Evolutionary conservation across 805 yeast genomes (phyloP).

Genomic region (Candida pini): DNA sequence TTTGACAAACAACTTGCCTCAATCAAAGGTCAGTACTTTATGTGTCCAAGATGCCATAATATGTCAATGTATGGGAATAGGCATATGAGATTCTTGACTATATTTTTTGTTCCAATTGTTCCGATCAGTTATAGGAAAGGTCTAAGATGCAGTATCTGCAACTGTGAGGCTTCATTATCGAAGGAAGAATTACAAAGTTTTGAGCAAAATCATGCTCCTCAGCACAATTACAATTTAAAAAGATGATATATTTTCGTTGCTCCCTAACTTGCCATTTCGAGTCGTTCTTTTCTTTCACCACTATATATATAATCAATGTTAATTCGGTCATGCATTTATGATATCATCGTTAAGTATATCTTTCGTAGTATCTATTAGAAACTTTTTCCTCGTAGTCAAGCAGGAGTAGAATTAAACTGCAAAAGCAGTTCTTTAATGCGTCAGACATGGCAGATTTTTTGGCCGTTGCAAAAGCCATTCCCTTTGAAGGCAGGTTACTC

Average conservation of each 20-base stretch:
- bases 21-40: conserved; percentile 10
- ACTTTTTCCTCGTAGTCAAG: conserved; percentile 24
- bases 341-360: no score
- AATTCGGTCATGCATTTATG: no score
- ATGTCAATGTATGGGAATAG: conserved; percentile 19
- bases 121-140: conserved; percentile 20
- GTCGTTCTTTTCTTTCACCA: no score
- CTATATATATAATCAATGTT: no score
- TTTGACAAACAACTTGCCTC: conserved; percentile 9
- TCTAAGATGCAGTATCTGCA: conserved; percentile 23
- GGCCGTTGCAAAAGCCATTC: conserved; percentile 32
- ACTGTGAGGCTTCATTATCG: conserved; percentile 4
- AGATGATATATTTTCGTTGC: no score
- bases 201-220: no score
- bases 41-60: conserved; percentile 26
- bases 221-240: no score
- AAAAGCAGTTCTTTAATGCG: conserved; percentile 38
- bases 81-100: conserved; percentile 17
- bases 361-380: conserved; percentile 18
- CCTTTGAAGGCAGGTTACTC: conserved; percentile 28
- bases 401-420: conserved; percentile 28
- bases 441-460: conserved; percentile 45
- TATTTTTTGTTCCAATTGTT: conserved; percentile 22
- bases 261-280: no score
- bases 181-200: conserved; percentile 7